Evolutionary conservation across 2,329 filamentous ascomycete species (phyloP).

Genomic region (Akanthomyces muscarius): DNA sequence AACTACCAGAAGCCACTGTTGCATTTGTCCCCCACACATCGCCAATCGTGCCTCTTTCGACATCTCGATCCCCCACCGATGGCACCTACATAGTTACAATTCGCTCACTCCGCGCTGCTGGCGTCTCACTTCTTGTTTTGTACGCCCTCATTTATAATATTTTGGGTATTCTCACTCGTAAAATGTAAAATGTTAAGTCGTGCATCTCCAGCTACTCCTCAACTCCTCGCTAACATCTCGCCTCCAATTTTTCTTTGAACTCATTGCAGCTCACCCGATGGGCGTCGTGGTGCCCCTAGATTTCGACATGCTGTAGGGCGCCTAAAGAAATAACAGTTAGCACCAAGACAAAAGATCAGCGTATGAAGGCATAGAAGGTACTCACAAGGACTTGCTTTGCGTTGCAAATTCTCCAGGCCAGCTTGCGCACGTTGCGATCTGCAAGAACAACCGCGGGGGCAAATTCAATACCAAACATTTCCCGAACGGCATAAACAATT

Average conservation of each 20-base stretch:
- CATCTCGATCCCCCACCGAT: conserved; percentile 4
- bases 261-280: conserved; percentile 24
- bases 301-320: conserved; percentile 67
- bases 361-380: conserved; percentile 21
- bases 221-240: neutral
- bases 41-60: neutral
- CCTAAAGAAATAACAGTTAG: conserved; percentile 40
- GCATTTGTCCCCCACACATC: conserved; percentile 13
- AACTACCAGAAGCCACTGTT: neutral
- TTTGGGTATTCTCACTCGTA: conserved; percentile 7
- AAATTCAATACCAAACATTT: conserved; percentile 97
- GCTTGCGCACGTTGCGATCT: conserved; percentile 83
- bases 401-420: conserved; percentile 93
- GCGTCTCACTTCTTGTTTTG: neutral
- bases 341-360: neutral
- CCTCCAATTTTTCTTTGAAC: too few relatives aligned
- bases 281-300: conserved; percentile 62
- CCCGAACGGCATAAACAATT: conserved; percentile 88
- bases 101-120: neutral
- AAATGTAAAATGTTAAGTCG: neutral
- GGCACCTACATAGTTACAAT: neutral
- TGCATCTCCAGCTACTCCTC: neutral
- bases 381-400: conserved; percentile 90
- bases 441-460: conserved; percentile 87
- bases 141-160: neutral